Base-by-base conservation (phyloP, 2,329 filamentous ascomycete species). In the Emmonsiellopsis sp. region DNA sequence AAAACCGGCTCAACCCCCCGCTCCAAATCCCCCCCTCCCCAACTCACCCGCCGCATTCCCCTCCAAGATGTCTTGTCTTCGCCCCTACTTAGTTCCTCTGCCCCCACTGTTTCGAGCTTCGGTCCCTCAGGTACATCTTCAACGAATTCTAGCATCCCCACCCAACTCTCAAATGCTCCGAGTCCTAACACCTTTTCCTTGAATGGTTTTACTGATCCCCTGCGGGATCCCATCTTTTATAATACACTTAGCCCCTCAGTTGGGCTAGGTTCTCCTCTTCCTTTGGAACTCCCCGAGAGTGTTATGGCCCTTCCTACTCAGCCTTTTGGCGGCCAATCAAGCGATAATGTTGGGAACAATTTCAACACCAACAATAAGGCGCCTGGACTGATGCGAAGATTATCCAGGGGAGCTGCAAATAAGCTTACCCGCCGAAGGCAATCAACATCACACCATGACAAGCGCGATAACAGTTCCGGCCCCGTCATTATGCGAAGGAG, bases 391-490 rank as follows among this genome's bases (percentile, higher is more conserved):
- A 94, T 97, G 60, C 84, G 93, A 58, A 82, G 91, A 58, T 75
- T 96, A 20, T 97, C 93, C 34, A 88, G 87, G 62, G 84, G 86
- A 57, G 89, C 90, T 5, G 83, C 82, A 46, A 85, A 82, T 69
- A 84, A 79, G 72, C 85, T 76, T 67, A 83, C 66, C 40, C 79
- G 85, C 56, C 83, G 90, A 58, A 81, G 91, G 57, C 85, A 86
- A 57, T 94, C 89, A 13, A 90, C 88, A 2, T 85, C 85, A 1
- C 81, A 86, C 44, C 81, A 86, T 16, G 83, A 84, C 56, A 89
- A 86, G 66, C 84, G 91, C 42, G 90, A 96, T 65, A 85, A 87
- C 57, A 96, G 91, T 66, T 85, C 90, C 30, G 93, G 93, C 0
- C 93, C 93, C 1, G 86, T 90, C 53, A 87, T 95, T 51, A 82